phyloP scores from a whole-genome alignment of 257 asterid genomes.

The Rehmannia glutinosa region DNA sequence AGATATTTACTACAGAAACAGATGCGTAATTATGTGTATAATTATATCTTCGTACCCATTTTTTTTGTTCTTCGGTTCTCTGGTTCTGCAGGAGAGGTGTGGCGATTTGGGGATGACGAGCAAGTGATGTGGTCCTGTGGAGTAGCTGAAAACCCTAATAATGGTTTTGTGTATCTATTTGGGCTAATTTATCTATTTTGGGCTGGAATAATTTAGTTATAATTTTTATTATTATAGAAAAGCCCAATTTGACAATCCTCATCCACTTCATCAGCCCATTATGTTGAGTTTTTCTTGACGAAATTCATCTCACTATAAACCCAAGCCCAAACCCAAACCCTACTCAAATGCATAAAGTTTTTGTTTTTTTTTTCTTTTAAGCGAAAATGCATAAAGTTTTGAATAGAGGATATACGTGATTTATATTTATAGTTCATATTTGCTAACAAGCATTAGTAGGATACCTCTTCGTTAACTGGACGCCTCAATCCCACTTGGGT shows the following conservation, averaged over 20 bases:
- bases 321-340: too few species aligned
- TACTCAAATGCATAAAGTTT: too few species aligned
- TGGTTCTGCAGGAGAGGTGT: constrained; percentile 9
- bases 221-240: background rate
- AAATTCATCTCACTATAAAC: too few species aligned
- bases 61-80: background rate
- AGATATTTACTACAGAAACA: background rate
- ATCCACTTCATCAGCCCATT: background rate
- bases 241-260: background rate
- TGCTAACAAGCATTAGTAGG: too few species aligned
- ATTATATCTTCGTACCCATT: constrained; percentile 20
- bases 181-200: background rate
- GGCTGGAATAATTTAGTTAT: background rate
- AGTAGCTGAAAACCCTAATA: constrained; percentile 12
- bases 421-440: too few species aligned
- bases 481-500: too few species aligned
- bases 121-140: background rate
- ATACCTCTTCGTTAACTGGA: too few species aligned
- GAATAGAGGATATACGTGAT: too few species aligned
- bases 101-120: background rate
- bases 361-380: too few species aligned
- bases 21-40: too few species aligned
- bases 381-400: too few species aligned
- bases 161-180: background rate
- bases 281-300: too few species aligned